phyloP scores from a whole-genome alignment of 164 flowering plant species.

The Liriodendron chinense region DNA sequence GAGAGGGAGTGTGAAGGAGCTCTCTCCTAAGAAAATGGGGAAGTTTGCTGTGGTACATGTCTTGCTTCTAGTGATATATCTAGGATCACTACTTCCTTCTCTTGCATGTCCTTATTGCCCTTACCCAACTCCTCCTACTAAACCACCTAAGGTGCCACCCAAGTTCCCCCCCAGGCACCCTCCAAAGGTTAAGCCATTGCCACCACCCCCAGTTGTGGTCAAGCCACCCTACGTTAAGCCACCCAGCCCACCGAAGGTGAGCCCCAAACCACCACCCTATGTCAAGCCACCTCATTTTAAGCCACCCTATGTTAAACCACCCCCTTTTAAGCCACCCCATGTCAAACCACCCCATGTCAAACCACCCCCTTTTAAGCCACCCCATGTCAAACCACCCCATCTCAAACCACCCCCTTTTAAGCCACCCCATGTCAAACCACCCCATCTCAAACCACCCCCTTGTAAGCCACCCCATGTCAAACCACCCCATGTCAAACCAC shows the following conservation, averaged over 20 bases:
- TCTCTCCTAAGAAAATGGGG: slow-evolving; percentile 4
- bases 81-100: neutral
- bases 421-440: slow-evolving; percentile 9
- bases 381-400: neutral
- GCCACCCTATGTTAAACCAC: slow-evolving; percentile 1
- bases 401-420: neutral
- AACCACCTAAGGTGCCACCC: slow-evolving; percentile 8
- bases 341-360: neutral
- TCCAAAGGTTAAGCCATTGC: slow-evolving; percentile 16
- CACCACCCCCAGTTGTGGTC: slow-evolving; percentile 1
- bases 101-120: slow-evolving; percentile 8
- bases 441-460: neutral
- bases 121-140: slow-evolving; percentile 1
- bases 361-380: slow-evolving; percentile 8
- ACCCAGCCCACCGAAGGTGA: neutral
- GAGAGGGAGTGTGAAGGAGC: too few species aligned
- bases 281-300: neutral
- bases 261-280: neutral
- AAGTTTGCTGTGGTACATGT: neutral
- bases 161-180: slow-evolving; percentile 22
- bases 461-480: slow-evolving; percentile 3
- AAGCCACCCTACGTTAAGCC: slow-evolving; percentile 9
- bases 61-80: neutral
- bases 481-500: neutral
- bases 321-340: neutral